These are phyloP conservation scores for Talaromyces marneffei DNA, from an alignment of 2,329 filamentous ascomycete genomes.

Conservation along the genomic window DNA sequence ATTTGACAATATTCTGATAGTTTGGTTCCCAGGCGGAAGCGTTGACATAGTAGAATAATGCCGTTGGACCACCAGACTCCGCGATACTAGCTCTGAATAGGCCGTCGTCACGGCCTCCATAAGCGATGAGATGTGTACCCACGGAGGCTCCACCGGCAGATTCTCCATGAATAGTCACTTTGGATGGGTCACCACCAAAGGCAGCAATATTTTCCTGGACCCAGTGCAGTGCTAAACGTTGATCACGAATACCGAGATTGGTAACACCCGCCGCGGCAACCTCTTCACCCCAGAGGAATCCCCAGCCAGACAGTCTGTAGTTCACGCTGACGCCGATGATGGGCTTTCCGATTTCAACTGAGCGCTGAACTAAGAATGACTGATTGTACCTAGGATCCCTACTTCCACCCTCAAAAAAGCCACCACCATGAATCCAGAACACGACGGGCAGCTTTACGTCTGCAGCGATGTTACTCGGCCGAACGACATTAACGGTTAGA, in stretches of 20 bases:
- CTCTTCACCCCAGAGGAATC: constrained; percentile 22
- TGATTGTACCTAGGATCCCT: constrained; percentile 26
- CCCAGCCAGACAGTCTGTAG: constrained; percentile 39
- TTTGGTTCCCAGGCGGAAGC: constrained; percentile 51
- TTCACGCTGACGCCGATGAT: constrained; percentile 46
- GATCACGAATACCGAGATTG: constrained; percentile 50
- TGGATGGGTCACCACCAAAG: constrained; percentile 50
- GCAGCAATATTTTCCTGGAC: constrained; percentile 48
- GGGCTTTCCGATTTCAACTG: constrained; percentile 31
- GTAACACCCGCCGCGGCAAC: constrained; percentile 17
- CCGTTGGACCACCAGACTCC: constrained; percentile 62
- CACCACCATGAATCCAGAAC: constrained; percentile 45
- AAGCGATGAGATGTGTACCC: constrained; percentile 69
- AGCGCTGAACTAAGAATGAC: constrained; percentile 38
- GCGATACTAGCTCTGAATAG: constrained; percentile 75
- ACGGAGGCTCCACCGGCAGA: constrained; percentile 48
- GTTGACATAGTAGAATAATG: constrained; percentile 59
- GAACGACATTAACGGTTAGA: constrained; percentile 55
- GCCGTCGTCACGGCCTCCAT: constrained; percentile 66
- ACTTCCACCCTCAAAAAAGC: constrained; percentile 39
- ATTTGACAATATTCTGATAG: constrained; percentile 34
- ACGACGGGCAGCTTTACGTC: constrained; percentile 28
- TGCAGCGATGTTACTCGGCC: constrained; percentile 47
- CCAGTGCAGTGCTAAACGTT: constrained; percentile 54
- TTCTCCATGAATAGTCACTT: constrained; percentile 48